phyloP scores from a whole-genome alignment of 164 flowering plant species.

The Echeveria elegans region DNA sequence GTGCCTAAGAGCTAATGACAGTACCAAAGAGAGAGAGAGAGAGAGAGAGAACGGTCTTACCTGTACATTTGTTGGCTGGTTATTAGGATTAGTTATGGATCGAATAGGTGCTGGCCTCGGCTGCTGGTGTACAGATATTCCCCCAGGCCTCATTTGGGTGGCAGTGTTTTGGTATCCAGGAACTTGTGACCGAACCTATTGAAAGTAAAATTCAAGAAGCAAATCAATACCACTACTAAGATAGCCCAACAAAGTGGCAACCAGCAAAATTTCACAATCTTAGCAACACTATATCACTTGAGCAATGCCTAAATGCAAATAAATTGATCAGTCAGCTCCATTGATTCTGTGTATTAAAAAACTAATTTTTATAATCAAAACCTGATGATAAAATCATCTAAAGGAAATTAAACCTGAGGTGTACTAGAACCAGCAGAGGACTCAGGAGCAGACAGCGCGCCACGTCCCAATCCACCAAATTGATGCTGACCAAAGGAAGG shows the following conservation, averaged over 20 bases:
- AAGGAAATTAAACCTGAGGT: background rate
- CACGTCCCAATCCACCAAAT: constrained; percentile 3
- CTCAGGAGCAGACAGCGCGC: background rate
- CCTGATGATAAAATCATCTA: background rate
- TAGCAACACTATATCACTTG: background rate
- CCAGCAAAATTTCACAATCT: background rate
- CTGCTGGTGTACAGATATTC: constrained; percentile 1
- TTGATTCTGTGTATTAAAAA: background rate
- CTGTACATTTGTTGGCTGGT: background rate
- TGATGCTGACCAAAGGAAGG: constrained; percentile 4
- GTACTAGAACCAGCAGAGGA: background rate
- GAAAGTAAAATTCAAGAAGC: background rate
- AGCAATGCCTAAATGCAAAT: background rate
- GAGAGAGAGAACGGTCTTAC: background rate
- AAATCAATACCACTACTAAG: background rate
- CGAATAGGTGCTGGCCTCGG: background rate
- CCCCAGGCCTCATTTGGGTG: constrained; percentile 3
- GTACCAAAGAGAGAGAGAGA: background rate
- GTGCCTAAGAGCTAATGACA: background rate
- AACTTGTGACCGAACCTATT: background rate
- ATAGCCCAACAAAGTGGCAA: background rate
- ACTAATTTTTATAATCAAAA: background rate
- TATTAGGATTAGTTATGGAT: constrained; percentile 3
- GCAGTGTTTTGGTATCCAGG: background rate
- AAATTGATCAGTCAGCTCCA: background rate